Conservation (phyloP, 2,329 filamentous ascomycete species). For the Ceratocystis cubensis region DNA sequence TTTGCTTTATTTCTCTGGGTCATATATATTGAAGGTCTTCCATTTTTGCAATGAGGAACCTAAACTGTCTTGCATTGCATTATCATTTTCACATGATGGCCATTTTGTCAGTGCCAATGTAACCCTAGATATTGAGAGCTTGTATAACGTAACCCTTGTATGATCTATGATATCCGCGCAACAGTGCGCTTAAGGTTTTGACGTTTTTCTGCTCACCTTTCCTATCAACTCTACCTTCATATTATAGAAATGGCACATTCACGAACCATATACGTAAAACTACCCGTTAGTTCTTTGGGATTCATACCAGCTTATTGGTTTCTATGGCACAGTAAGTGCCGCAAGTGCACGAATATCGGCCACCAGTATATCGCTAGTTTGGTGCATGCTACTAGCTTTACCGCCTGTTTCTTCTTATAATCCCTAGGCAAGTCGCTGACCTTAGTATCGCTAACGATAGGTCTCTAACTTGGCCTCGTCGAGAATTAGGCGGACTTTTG, state of each 20-base stretch:
- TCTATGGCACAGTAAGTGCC: background rate
- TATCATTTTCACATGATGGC: background rate
- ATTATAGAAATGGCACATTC: conserved; percentile 13
- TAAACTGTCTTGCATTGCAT: too few relatives aligned
- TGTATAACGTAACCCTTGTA: background rate
- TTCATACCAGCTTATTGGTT: background rate
- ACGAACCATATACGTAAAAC: conserved; percentile 26
- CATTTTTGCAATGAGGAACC: background rate
- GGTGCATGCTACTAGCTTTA: conserved; percentile 28
- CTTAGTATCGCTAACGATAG: conserved; percentile 32
- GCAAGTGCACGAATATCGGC: conserved; percentile 25
- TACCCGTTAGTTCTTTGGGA: conserved; percentile 24
- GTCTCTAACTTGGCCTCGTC: conserved; percentile 33
- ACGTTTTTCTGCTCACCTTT: too few relatives aligned
- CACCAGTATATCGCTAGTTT: conserved; percentile 32
- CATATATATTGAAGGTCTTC: background rate
- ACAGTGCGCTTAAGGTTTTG: background rate
- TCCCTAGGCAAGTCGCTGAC: conserved; percentile 36
- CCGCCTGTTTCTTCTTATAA: conserved; percentile 32
- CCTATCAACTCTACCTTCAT: too few relatives aligned
- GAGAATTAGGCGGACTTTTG: conserved; percentile 31
- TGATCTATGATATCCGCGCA: too few relatives aligned
- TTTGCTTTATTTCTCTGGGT: background rate
- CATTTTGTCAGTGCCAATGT: too few relatives aligned
- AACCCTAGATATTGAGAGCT: too few relatives aligned